phyloP scores from a whole-genome alignment of 495 filamentous ascomycete genomes.

The Collariella sp. region DNA sequence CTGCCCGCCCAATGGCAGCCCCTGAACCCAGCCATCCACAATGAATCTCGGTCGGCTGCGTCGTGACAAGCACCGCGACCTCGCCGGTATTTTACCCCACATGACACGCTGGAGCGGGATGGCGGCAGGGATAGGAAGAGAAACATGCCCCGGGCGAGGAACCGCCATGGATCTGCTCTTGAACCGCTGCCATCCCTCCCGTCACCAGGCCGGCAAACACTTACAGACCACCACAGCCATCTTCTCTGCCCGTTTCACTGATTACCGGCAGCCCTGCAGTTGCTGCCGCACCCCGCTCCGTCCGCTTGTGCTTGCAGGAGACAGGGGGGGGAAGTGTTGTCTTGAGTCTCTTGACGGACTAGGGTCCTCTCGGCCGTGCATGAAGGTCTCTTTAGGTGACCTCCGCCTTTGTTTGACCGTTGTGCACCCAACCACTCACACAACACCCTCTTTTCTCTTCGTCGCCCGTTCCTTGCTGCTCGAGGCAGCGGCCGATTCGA shows the following conservation, averaged over 20 bases:
- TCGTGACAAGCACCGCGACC: conserved; percentile 6
- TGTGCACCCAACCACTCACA: conserved; percentile 20
- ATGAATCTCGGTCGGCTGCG: conserved; percentile 15
- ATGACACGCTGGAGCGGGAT: conserved; percentile 7
- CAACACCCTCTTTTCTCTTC: conserved; percentile 1
- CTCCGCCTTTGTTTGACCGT: conserved; percentile 22
- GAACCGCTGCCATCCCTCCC: not conserved
- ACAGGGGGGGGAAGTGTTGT: not conserved
- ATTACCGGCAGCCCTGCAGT: not conserved
- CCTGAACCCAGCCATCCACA: conserved; percentile 37
- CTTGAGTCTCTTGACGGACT: no score
- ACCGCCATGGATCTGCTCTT: not conserved
- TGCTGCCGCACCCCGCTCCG: conserved; percentile 7
- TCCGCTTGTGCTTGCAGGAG: conserved; percentile 16
- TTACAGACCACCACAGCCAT: no score
- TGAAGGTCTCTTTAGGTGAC: conserved; percentile 24
- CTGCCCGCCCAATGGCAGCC: conserved; percentile 28
- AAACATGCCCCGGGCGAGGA: not conserved
- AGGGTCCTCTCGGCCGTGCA: conserved; percentile 23
- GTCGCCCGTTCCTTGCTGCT: conserved; percentile 8
- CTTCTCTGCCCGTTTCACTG: not conserved
- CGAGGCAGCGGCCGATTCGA: conserved; percentile 16
- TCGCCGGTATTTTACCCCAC: conserved; percentile 6
- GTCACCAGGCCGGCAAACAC: not conserved
- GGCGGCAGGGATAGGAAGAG: not conserved